Conservation (phyloP, 768 basidiomycete species). For the Lentinula detonsa region DNA sequence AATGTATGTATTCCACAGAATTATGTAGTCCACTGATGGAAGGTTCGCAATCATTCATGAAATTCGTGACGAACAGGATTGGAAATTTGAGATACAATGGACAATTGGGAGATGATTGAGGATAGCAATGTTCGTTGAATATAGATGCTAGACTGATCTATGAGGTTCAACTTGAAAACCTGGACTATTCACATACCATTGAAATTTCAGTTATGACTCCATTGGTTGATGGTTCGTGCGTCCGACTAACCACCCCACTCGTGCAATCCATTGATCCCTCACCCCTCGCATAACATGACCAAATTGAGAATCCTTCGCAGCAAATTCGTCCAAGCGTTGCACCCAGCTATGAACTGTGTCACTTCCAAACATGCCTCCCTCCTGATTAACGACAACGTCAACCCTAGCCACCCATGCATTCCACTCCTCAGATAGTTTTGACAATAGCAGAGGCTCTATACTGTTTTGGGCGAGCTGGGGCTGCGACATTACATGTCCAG, state of each 20-base stretch:
- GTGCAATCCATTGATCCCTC: conserved; percentile 61
- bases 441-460: conserved; percentile 51
- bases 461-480: conserved; percentile 59
- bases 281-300: conserved; percentile 30
- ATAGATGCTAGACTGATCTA: not conserved
- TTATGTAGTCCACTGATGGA: not conserved
- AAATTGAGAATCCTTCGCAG: conserved; percentile 35
- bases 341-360: conserved; percentile 70
- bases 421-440: conserved; percentile 72
- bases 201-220: conserved; percentile 20
- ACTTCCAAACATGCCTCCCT: conserved; percentile 75
- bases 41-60: not conserved
- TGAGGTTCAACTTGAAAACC: not conserved
- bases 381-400: conserved; percentile 61
- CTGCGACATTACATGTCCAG: conserved; percentile 60
- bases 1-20: not conserved
- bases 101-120: not conserved
- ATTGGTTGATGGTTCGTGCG: conserved; percentile 29
- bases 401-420: conserved; percentile 67
- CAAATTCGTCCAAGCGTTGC: conserved; percentile 59
- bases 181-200: not conserved
- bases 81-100: not conserved
- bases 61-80: not conserved
- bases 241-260: conserved; percentile 78
- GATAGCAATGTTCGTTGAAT: not conserved